Conservation (phyloP, 192 early-diverging fungal genomes). For the Dispira simplex region DNA sequence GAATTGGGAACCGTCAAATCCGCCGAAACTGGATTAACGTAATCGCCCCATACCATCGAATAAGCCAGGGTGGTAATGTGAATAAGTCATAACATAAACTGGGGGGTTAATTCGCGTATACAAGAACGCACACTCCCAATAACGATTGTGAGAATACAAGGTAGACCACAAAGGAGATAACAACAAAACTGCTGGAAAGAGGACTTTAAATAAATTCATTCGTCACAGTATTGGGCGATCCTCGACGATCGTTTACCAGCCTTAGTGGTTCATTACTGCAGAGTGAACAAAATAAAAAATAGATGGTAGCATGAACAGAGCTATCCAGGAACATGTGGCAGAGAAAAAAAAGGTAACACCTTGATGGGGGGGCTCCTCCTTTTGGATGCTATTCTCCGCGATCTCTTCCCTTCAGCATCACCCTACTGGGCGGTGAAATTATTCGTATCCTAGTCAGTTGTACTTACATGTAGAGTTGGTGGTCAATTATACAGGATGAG, state of each 20-base stretch:
- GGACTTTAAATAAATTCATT: neutral
- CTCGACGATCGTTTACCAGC: no score
- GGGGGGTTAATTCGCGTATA: neutral
- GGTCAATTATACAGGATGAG: conserved; percentile 2
- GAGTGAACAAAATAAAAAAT: neutral
- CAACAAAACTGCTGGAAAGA: neutral
- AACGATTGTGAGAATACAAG: conserved; percentile 1
- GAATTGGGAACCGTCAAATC: conserved; percentile 25
- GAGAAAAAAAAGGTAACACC: neutral
- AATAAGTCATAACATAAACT: neutral
- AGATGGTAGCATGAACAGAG: neutral
- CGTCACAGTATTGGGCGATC: no score
- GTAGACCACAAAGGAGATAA: neutral
- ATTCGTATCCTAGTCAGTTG: neutral
- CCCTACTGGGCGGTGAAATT: neutral
- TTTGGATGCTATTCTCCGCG: neutral
- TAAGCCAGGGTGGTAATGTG: neutral
- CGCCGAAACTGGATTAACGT: conserved; percentile 28
- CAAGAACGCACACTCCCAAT: neutral
- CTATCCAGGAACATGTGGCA: no score
- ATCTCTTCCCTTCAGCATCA: neutral
- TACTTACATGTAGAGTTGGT: conserved; percentile 6
- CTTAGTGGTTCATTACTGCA: no score
- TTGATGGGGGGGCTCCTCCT: neutral
- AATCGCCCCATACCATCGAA: neutral